phyloP scores from a whole-genome alignment of 148 eudicot genomes.

The Bassia scoparia region DNA sequence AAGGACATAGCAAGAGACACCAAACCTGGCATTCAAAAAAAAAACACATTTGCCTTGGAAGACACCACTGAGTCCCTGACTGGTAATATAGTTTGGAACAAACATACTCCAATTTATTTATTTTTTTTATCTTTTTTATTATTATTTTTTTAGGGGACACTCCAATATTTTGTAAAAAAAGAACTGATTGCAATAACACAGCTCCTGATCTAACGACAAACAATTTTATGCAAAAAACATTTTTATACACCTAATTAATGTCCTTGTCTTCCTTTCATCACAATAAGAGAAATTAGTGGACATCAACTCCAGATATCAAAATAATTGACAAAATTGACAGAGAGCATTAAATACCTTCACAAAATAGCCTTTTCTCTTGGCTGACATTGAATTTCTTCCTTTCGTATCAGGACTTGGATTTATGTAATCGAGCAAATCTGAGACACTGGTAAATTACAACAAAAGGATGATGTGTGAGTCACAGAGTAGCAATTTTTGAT shows the following conservation, averaged over 20 bases:
- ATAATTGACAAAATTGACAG: neutral
- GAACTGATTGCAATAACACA: neutral
- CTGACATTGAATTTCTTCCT: slow-evolving; percentile 60
- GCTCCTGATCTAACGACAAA: neutral
- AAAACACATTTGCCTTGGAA: neutral
- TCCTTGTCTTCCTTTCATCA: neutral
- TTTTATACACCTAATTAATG: neutral
- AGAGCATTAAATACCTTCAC: slow-evolving; percentile 48
- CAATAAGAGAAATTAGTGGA: neutral
- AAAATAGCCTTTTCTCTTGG: slow-evolving; percentile 63
- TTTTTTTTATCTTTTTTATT: too few species aligned
- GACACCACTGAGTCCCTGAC: neutral
- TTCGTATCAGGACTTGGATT: slow-evolving; percentile 77
- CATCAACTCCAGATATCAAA: neutral
- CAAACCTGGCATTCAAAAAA: neutral
- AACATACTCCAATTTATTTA: too few species aligned
- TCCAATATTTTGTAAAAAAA: too few species aligned
- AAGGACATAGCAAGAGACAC: neutral
- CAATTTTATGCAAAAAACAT: neutral
- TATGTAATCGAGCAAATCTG: slow-evolving; percentile 99
- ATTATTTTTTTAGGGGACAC: too few species aligned
- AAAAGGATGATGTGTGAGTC: slow-evolving; percentile 16
- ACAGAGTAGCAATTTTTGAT: neutral
- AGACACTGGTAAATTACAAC: slow-evolving; percentile 56
- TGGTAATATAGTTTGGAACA: neutral